These are phyloP conservation scores for Candida glaebosa DNA, from an alignment of 805 yeast species.

Conservation along the genomic window DNA sequence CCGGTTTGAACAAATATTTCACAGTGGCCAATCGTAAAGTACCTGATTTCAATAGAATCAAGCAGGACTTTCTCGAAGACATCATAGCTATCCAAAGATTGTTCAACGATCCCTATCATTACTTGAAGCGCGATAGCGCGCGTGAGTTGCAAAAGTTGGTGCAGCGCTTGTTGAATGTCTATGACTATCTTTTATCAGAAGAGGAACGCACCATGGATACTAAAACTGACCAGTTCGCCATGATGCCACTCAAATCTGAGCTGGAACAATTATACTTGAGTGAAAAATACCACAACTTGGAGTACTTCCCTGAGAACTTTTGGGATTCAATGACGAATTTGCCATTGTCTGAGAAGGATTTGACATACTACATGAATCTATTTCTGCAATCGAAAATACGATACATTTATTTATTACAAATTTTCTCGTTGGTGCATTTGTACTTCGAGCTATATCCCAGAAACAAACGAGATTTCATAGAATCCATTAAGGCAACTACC, in stretches of 20 bases:
- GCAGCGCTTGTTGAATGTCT: conserved; percentile 26
- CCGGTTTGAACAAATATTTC: conserved; percentile 42
- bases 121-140: conserved; percentile 18
- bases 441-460: conserved; percentile 25
- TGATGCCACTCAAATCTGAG: conserved; percentile 14
- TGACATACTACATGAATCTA: background rate
- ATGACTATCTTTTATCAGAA: conserved; percentile 25
- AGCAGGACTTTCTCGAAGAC: conserved; percentile 30
- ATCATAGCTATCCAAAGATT: conserved; percentile 25
- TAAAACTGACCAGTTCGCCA: conserved; percentile 14
- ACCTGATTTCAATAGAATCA: conserved; percentile 18
- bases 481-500: conserved; percentile 21
- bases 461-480: conserved; percentile 20
- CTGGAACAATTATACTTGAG: conserved; percentile 13
- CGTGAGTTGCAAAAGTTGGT: conserved; percentile 17
- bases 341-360: conserved; percentile 2
- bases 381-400: conserved; percentile 7
- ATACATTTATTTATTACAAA: conserved; percentile 6
- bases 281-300: conserved; percentile 15
- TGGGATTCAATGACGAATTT: conserved; percentile 9
- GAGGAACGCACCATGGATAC: conserved; percentile 20
- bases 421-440: conserved; percentile 25
- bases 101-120: conserved; percentile 34
- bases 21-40: conserved; percentile 24
- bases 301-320: conserved; percentile 36